phyloP scores from a whole-genome alignment of 306 rosid genomes.

The Rosa lucieae region DNA sequence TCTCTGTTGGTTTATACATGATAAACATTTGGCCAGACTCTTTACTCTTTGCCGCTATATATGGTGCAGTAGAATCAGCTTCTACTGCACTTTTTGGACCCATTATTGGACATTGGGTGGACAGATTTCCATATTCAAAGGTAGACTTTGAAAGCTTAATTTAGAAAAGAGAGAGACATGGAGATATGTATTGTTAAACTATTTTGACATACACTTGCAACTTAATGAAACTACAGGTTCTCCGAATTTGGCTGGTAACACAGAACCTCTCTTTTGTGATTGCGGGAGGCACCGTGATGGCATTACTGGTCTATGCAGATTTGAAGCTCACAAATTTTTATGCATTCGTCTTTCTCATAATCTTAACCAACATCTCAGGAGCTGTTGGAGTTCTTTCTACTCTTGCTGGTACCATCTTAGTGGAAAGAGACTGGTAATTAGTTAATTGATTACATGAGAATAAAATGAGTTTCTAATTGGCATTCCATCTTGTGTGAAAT shows the following conservation, averaged over 20 bases:
- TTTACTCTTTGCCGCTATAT: slow-evolving; percentile 67
- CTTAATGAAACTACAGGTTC: slow-evolving; percentile 50
- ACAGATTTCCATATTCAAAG: slow-evolving; percentile 60
- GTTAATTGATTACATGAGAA: slow-evolving; percentile 1
- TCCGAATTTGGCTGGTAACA: slow-evolving; percentile 66
- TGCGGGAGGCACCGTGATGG: slow-evolving; percentile 51
- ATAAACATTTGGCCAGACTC: slow-evolving; percentile 86
- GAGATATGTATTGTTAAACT: no score
- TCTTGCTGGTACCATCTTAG: slow-evolving; percentile 80
- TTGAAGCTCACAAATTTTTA: slow-evolving; percentile 54
- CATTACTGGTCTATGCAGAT: slow-evolving; percentile 32
- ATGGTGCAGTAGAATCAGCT: slow-evolving; percentile 85
- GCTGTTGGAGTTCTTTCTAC: slow-evolving; percentile 77
- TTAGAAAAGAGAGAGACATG: no score
- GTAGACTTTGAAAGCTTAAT: slow-evolving; percentile 24
- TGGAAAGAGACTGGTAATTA: slow-evolving; percentile 93
- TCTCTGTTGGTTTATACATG: slow-evolving; percentile 89
- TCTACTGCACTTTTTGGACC: slow-evolving; percentile 77
- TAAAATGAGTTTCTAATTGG: background rate
- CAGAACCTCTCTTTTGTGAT: slow-evolving; percentile 68
- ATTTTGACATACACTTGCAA: no score
- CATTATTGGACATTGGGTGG: slow-evolving; percentile 66
- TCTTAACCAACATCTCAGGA: slow-evolving; percentile 62
- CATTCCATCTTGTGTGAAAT: no score
- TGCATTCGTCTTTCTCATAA: slow-evolving; percentile 50